phyloP scores from a whole-genome alignment of 495 filamentous ascomycete species.

The Cladorrhinum samala region DNA sequence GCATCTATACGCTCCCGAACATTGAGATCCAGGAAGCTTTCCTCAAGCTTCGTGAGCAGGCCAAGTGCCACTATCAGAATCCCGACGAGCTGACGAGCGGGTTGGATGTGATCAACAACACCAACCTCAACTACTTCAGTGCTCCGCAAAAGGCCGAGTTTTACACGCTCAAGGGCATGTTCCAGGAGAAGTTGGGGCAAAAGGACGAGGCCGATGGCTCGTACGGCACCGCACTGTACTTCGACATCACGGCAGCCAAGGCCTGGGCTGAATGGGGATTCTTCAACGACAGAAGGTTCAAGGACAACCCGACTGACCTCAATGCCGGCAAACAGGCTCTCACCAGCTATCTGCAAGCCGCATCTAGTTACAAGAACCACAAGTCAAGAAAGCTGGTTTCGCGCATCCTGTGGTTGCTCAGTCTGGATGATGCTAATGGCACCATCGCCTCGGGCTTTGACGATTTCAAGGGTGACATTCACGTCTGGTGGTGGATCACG shows the following conservation, averaged over 20 bases:
- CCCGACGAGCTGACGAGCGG: constrained; percentile 82
- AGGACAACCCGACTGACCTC: constrained; percentile 73
- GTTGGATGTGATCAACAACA: constrained; percentile 98
- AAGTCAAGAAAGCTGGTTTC: constrained; percentile 96
- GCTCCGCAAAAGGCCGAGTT: constrained; percentile 96
- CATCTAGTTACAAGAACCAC: constrained; percentile 89
- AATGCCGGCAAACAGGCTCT: constrained; percentile 81
- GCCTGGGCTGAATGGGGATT: constrained; percentile 99
- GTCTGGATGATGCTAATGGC: constrained; percentile 81
- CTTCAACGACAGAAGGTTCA: constrained; percentile 94
- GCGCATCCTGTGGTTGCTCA: constrained; percentile 91
- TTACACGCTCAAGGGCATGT: constrained; percentile 99
- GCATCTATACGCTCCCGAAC: constrained; percentile 97
- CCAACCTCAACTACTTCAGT: constrained; percentile 97
- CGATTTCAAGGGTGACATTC: constrained; percentile 90
- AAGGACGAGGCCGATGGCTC: constrained; percentile 87
- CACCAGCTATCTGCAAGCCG: constrained; percentile 93
- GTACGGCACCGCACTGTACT: constrained; percentile 89
- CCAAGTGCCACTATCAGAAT: constrained; percentile 97
- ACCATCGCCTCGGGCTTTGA: constrained; percentile 76
- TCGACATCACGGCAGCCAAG: constrained; percentile 90
- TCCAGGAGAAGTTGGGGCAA: constrained; percentile 84
- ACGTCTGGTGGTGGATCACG: constrained; percentile 99
- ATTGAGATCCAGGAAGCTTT: constrained; percentile 99
- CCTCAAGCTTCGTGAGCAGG: constrained; percentile 92